Evolutionary conservation across 2,329 filamentous ascomycete species (phyloP).

Genomic region (Xylogone sp.): DNA sequence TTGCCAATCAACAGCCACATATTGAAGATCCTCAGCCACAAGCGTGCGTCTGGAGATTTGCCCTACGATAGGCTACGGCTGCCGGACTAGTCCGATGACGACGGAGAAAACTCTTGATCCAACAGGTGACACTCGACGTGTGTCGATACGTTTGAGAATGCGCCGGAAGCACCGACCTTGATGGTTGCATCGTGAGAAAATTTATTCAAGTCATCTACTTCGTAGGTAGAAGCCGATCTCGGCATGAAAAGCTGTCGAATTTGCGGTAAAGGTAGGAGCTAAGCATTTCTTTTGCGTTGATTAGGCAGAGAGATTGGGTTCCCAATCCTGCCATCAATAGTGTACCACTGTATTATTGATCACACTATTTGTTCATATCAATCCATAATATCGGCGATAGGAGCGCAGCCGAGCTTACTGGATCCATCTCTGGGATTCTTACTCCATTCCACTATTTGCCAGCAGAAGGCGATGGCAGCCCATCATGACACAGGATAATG

Average conservation of each 20-base stretch:
- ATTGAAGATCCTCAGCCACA: not conserved
- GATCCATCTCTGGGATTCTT: not conserved
- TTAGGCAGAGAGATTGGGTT: too few species aligned
- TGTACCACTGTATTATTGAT: too few species aligned
- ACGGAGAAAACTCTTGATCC: not conserved
- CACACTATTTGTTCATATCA: too few species aligned
- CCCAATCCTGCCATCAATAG: too few species aligned
- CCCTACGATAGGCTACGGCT: not conserved
- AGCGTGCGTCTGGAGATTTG: not conserved
- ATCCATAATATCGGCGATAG: too few species aligned
- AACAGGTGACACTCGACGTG: not conserved
- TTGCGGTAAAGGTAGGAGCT: too few species aligned
- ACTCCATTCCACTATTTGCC: not conserved
- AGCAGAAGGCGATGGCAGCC: not conserved
- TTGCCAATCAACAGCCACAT: not conserved
- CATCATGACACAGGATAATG: not conserved
- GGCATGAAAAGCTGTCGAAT: too few species aligned
- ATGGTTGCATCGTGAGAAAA: not conserved
- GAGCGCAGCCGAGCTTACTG: too few species aligned
- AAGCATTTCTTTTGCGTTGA: too few species aligned
- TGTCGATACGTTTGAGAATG: not conserved
- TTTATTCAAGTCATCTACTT: not conserved
- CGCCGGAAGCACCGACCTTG: not conserved
- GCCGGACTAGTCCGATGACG: not conserved
- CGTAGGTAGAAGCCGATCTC: too few species aligned